Evolutionary conservation across 768 basidiomycete genomes (phyloP).

Genomic region (Mycena metata): DNA sequence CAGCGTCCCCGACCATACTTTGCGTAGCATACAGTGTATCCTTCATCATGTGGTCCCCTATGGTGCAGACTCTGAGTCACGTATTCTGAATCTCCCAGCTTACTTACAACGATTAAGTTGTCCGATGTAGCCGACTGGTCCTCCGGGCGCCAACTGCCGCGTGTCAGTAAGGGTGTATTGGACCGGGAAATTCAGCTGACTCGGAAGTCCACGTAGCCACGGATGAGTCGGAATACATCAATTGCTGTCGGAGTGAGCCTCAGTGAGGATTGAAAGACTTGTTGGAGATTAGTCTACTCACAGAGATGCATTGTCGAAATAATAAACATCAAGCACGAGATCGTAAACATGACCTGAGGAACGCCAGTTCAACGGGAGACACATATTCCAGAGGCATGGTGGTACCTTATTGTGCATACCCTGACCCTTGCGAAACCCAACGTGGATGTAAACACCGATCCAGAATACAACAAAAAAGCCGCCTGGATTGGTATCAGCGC

Average conservation of each 20-base stretch:
- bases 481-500: constrained; percentile 18
- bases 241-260: too few relatives aligned
- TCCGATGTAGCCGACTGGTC: constrained; percentile 36
- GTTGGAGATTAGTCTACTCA: neutral
- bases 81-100: neutral
- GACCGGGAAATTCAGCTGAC: too few relatives aligned
- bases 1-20: too few relatives aligned
- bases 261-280: too few relatives aligned
- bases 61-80: too few relatives aligned
- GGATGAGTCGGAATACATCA: too few relatives aligned
- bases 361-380: too few relatives aligned
- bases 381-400: too few relatives aligned
- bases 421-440: constrained; percentile 2
- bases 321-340: constrained; percentile 38
- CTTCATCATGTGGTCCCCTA: constrained; percentile 40
- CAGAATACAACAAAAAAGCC: constrained; percentile 32
- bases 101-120: constrained; percentile 28
- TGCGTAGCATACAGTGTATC: constrained; percentile 15
- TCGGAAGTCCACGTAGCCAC: too few relatives aligned
- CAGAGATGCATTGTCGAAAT: constrained; percentile 37
- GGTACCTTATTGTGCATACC: constrained; percentile 29
- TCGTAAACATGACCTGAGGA: constrained; percentile 37
- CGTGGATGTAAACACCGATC: constrained; percentile 29
- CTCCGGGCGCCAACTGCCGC: constrained; percentile 17
- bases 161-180: too few relatives aligned